phyloP scores from a whole-genome alignment of 2,329 filamentous ascomycete genomes.

The Beauveria brongniartii region DNA sequence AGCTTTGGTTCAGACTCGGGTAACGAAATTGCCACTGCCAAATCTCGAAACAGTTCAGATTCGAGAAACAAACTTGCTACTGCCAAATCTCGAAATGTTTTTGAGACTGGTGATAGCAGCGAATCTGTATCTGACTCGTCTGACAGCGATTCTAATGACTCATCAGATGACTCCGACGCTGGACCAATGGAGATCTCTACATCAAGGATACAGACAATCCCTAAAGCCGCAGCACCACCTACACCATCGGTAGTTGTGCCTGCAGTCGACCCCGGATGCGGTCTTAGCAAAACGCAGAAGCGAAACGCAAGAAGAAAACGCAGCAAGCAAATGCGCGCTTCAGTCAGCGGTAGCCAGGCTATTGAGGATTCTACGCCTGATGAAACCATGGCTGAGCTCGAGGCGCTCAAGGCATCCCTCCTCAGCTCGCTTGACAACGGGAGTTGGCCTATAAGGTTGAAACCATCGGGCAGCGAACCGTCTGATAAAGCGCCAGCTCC shows the following conservation, averaged over 20 bases:
- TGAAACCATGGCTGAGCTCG: background rate
- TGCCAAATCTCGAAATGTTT: slow-evolving; percentile 4
- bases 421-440: slow-evolving; percentile 11
- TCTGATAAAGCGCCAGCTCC: slow-evolving; percentile 1
- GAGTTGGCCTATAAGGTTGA: slow-evolving; percentile 5
- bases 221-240: background rate
- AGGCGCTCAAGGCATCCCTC: slow-evolving; percentile 5
- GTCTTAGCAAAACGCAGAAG: slow-evolving; percentile 38
- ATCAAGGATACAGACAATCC: slow-evolving; percentile 3
- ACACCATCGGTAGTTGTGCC: background rate
- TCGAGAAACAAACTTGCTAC: background rate
- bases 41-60: slow-evolving; percentile 1
- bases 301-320: slow-evolving; percentile 43
- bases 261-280: slow-evolving; percentile 25
- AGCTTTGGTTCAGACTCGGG: slow-evolving; percentile 24
- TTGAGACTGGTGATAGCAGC: background rate
- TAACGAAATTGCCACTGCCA: background rate
- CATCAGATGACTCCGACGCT: background rate
- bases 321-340: slow-evolving; percentile 20
- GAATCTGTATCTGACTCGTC: slow-evolving; percentile 26
- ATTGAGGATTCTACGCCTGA: slow-evolving; percentile 12
- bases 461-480: background rate
- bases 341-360: slow-evolving; percentile 14
- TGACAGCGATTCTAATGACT: slow-evolving; percentile 16
- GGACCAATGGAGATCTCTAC: slow-evolving; percentile 2